phyloP scores from a whole-genome alignment of 345 rosid genomes.

The Populus deltoides region DNA sequence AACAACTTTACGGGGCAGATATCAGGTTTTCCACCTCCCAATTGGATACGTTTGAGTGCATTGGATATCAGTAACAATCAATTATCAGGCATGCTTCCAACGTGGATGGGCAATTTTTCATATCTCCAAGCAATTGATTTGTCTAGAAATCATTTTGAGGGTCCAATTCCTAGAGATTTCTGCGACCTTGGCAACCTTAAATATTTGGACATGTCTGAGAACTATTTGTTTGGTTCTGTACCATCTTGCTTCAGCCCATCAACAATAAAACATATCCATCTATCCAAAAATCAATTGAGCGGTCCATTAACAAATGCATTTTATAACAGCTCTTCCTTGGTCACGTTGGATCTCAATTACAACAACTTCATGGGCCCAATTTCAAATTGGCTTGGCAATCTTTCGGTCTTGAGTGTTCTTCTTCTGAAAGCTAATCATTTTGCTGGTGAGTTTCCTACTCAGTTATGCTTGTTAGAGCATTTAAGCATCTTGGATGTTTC shows the following conservation, averaged over 20 bases:
- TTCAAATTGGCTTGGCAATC: slow-evolving; percentile 14
- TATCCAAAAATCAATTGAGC: slow-evolving; percentile 3
- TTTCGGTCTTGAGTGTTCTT: slow-evolving; percentile 10
- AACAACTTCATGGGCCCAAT: slow-evolving; percentile 14
- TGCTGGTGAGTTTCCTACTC: slow-evolving; percentile 11
- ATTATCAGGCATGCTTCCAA: neutral
- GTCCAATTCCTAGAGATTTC: neutral
- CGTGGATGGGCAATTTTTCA: slow-evolving; percentile 2
- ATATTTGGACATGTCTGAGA: slow-evolving; percentile 1
- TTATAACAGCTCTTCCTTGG: neutral
- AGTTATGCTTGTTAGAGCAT: neutral
- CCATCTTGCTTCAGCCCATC: neutral
- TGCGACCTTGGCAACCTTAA: neutral
- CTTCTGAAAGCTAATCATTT: slow-evolving; percentile 19
- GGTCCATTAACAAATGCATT: neutral
- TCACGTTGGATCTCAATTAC: slow-evolving; percentile 12
- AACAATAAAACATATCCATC: neutral
- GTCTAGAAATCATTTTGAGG: neutral
- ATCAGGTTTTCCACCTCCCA: neutral
- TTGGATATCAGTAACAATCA: neutral
- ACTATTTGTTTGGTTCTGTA: slow-evolving; percentile 1
- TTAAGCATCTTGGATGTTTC: slow-evolving; percentile 24
- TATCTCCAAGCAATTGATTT: neutral
- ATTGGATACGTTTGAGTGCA: neutral
- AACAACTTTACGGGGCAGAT: slow-evolving; percentile 7